Conservation (phyloP, 345 rosid genomes). For the Anastatica hierochuntica region DNA sequence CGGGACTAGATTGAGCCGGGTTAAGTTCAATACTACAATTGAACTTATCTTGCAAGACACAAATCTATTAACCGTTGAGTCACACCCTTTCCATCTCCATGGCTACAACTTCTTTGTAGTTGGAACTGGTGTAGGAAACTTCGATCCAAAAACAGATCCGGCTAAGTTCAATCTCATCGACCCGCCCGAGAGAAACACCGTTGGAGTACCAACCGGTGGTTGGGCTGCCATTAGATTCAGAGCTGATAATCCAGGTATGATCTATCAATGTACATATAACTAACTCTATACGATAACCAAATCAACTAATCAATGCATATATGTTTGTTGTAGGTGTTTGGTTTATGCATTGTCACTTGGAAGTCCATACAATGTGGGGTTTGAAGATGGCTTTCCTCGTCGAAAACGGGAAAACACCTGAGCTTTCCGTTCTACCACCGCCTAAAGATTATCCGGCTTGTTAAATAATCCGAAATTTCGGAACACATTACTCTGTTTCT, state of each 20-base stretch:
- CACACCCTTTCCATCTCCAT: slow-evolving; percentile 47
- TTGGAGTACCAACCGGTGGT: slow-evolving; percentile 56
- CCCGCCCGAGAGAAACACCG: slow-evolving; percentile 53
- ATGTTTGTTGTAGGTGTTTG: neutral
- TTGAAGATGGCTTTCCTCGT: slow-evolving; percentile 37
- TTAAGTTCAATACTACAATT: slow-evolving; percentile 34
- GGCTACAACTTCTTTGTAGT: slow-evolving; percentile 43
- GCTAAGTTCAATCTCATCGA: slow-evolving; percentile 42
- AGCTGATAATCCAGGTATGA: slow-evolving; percentile 53
- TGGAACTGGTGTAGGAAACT: slow-evolving; percentile 43
- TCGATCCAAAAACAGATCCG: slow-evolving; percentile 24
- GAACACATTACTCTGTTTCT: neutral
- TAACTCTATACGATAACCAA: neutral
- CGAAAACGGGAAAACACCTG: slow-evolving; percentile 26
- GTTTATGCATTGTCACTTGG: too few relatives aligned
- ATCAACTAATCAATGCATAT: neutral
- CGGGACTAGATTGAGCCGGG: slow-evolving; percentile 34
- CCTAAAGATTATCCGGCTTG: slow-evolving; percentile 36
- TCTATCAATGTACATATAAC: neutral
- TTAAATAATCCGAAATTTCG: slow-evolving; percentile 2
- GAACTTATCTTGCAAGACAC: slow-evolving; percentile 42
- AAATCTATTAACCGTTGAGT: slow-evolving; percentile 35
- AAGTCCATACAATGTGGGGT: slow-evolving; percentile 3
- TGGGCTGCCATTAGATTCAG: slow-evolving; percentile 52
- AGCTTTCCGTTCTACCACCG: slow-evolving; percentile 25